phyloP scores from a whole-genome alignment of 495 filamentous ascomycete species.

The Sphaerosporella brunnea region DNA sequence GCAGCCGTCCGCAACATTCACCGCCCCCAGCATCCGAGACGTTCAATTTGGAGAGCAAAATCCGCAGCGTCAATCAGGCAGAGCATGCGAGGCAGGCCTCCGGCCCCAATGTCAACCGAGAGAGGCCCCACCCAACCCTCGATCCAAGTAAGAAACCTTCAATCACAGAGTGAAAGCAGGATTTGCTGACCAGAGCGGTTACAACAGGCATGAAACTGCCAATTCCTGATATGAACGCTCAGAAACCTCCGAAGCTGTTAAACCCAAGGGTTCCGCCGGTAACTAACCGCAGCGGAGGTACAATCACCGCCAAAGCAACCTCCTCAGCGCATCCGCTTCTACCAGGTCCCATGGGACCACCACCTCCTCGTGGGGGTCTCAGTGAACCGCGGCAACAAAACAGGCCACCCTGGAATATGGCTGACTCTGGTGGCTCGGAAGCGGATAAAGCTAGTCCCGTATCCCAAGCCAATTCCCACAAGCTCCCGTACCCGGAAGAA shows the following conservation, averaged over 20 bases:
- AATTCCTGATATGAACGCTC: not conserved
- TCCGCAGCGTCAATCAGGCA: not conserved
- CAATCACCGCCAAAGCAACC: not conserved
- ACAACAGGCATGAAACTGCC: not conserved
- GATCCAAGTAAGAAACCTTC: not conserved
- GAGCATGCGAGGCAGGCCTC: not conserved
- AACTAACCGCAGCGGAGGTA: not conserved
- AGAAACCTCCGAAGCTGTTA: not conserved
- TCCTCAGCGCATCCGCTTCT: not conserved
- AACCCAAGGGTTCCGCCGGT: not conserved
- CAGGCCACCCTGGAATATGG: no score
- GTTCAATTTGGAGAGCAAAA: not conserved
- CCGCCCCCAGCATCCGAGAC: no score
- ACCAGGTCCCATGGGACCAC: not conserved
- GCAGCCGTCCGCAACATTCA: no score
- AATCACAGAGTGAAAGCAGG: not conserved
- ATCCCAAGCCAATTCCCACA: no score
- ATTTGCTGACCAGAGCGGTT: not conserved
- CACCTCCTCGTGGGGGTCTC: no score
- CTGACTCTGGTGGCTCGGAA: no score
- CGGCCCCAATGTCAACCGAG: not conserved
- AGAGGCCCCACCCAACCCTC: not conserved
- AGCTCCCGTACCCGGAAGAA: no score
- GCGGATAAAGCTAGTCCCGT: no score
- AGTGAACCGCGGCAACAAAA: no score